Base-by-base conservation (phyloP, 345 rosid genomes). In the Hypericum androsaemum region DNA sequence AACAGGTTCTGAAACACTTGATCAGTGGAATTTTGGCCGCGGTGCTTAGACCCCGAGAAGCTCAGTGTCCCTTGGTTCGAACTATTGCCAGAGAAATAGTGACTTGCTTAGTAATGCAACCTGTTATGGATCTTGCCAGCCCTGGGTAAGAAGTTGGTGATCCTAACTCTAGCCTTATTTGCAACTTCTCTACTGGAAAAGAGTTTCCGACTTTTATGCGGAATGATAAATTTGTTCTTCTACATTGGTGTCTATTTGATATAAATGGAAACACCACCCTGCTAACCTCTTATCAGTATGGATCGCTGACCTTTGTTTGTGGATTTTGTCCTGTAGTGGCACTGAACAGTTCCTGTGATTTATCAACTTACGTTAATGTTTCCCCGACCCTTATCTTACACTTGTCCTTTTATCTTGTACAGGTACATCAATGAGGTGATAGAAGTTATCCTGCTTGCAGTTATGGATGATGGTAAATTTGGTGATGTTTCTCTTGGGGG, bases 51-150 rank as follows among this genome's bases (percentile, higher is more conserved):
- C 85, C 85, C 14, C 84, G 84, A 60, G 99, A 94, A 82, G 89
- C 89, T 74, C 92, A 94, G 57, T 80, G 82, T 62, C 96, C 95
- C 63, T 69, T 94, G 47, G 94, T 94, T 71, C 81, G 86, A 56
- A 73, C 94, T 12, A 80, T 94, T 57, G 90, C 99, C 70, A 75
- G 95, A 66, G 99, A 94, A 74, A 76, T 94, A 28, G 81, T 94
- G 45, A 88, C 99, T 68, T 88, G 97, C 80, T 72, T 88, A 77
- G 88, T 94, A 52, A 16, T 88, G 73, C 95, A 83, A 74, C 99
- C 97, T 61, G 67, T 94, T 56, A 43, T 88, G 87, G 70, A 73
- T 73, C 80, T 94, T 37, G 94, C 88, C 40, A 80, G 76, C 77
- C 95, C 99, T 22, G 75, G 37, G 97, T 94, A 79, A 76, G 94